A percentile compares a stretch with the other conserved stretches of the same genome.
These are phyloP conservation scores for Aspergillus niger DNA, from an alignment of 2,329 filamentous ascomycete genomes.

Conservation along the genomic window DNA sequence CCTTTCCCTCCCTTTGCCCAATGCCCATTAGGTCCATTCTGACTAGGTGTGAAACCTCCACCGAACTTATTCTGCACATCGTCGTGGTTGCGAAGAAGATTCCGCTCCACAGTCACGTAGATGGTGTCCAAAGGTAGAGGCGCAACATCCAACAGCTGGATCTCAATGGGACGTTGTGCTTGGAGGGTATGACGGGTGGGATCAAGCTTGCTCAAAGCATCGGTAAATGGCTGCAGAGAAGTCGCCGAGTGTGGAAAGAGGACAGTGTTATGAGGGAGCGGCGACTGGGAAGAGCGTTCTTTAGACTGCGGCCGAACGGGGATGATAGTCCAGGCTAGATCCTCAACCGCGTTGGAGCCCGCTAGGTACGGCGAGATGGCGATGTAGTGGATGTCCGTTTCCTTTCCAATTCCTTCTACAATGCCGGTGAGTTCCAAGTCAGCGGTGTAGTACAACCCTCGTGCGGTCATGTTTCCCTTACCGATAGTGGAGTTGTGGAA, in stretches of 20 bases:
- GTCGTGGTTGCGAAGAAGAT: slow-evolving; percentile 76
- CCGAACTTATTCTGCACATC: slow-evolving; percentile 83
- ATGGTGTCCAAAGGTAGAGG: slow-evolving; percentile 80
- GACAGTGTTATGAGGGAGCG: slow-evolving; percentile 73
- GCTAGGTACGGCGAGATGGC: slow-evolving; percentile 51
- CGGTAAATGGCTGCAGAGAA: slow-evolving; percentile 77
- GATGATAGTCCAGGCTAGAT: slow-evolving; percentile 80
- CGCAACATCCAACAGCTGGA: slow-evolving; percentile 77
- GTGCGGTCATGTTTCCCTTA: slow-evolving; percentile 26
- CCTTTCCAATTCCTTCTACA: slow-evolving; percentile 23
- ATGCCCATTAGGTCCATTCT: slow-evolving; percentile 42
- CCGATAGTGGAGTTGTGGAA: slow-evolving; percentile 64
- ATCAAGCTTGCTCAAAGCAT: slow-evolving; percentile 69
- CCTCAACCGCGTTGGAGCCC: slow-evolving; percentile 51
- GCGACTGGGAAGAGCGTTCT: slow-evolving; percentile 55
- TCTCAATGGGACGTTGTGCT: slow-evolving; percentile 76
- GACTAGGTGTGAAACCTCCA: slow-evolving; percentile 54
- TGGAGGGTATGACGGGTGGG: slow-evolving; percentile 73
- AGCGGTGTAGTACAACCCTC: background rate
- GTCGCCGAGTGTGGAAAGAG: slow-evolving; percentile 72
- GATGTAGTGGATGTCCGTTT: slow-evolving; percentile 44
- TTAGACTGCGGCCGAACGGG: slow-evolving; percentile 63
- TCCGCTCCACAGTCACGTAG: slow-evolving; percentile 81
- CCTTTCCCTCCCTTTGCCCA: slow-evolving; percentile 38
- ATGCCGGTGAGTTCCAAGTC: background rate